Percentiles rank a stretch among this genome's conserved stretches.
Evolutionary conservation across 2,329 filamentous ascomycete species (phyloP).

Genomic region (Sphaerulina musiva): DNA sequence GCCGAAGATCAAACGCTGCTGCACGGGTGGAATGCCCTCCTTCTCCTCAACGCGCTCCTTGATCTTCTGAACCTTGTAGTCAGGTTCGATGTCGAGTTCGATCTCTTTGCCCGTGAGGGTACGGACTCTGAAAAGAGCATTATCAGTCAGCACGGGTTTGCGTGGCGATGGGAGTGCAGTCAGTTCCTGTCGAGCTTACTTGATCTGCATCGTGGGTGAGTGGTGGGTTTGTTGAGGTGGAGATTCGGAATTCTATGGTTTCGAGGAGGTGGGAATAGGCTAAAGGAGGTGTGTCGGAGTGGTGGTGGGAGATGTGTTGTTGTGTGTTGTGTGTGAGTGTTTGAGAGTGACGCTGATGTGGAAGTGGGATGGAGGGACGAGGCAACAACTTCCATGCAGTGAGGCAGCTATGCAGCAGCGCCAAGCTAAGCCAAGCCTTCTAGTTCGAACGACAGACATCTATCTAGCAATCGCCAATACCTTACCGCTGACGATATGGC

Average conservation of each 20-base stretch:
- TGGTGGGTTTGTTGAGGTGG: neutral
- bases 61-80: conserved; percentile 93
- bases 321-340: neutral
- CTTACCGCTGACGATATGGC: too few species aligned
- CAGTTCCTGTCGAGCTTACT: conserved; percentile 1
- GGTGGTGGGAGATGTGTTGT: neutral
- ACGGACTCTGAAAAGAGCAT: conserved; percentile 61
- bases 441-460: neutral
- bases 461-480: too few species aligned
- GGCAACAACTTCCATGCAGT: neutral
- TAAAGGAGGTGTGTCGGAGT: neutral
- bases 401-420: neutral
- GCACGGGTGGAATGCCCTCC: conserved; percentile 93
- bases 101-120: conserved; percentile 98
- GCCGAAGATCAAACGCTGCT: conserved; percentile 91
- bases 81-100: conserved; percentile 90
- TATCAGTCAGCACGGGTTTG: neutral
- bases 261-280: neutral
- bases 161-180: neutral
- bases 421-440: neutral
- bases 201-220: conserved; percentile 9
- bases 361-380: neutral
- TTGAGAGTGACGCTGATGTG: neutral
- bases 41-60: conserved; percentile 99
- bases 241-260: neutral